phyloP scores from a whole-genome alignment of 768 basidiomycete species.

The Gymnopilus junonius region DNA sequence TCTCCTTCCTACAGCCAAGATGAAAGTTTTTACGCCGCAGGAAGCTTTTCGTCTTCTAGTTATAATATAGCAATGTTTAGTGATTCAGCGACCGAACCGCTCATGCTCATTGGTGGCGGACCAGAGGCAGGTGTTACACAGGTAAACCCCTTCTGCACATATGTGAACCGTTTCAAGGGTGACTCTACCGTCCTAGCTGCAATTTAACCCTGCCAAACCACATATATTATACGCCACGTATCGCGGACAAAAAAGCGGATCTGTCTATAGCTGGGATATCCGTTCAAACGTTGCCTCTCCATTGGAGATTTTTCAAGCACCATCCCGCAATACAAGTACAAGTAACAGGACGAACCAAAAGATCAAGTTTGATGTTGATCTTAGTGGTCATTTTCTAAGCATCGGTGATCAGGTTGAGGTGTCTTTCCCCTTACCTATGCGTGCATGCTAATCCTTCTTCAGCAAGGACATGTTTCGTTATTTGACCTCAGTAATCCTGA shows the following conservation, averaged over 20 bases:
- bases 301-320: slow-evolving; percentile 37
- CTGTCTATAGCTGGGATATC: slow-evolving; percentile 82
- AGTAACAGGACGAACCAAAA: slow-evolving; percentile 69
- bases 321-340: neutral
- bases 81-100: slow-evolving; percentile 57
- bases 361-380: slow-evolving; percentile 77
- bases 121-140: slow-evolving; percentile 55
- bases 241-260: slow-evolving; percentile 54
- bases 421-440: neutral
- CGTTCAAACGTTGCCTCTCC: slow-evolving; percentile 56
- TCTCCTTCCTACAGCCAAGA: slow-evolving; percentile 55
- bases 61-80: slow-evolving; percentile 70
- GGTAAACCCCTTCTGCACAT: slow-evolving; percentile 35
- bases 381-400: slow-evolving; percentile 63
- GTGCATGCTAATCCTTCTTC: neutral
- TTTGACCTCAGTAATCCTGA: slow-evolving; percentile 50
- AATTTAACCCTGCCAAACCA: slow-evolving; percentile 76
- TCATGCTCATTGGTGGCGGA: slow-evolving; percentile 68
- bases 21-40: slow-evolving; percentile 75
- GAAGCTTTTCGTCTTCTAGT: slow-evolving; percentile 61
- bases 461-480: slow-evolving; percentile 64
- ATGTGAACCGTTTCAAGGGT: neutral
- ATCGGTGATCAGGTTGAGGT: slow-evolving; percentile 71
- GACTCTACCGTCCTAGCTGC: slow-evolving; percentile 20
- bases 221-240: slow-evolving; percentile 82